These are phyloP conservation scores for Serendipita sp. DNA, from an alignment of 768 basidiomycete species.

Conservation along the genomic window DNA sequence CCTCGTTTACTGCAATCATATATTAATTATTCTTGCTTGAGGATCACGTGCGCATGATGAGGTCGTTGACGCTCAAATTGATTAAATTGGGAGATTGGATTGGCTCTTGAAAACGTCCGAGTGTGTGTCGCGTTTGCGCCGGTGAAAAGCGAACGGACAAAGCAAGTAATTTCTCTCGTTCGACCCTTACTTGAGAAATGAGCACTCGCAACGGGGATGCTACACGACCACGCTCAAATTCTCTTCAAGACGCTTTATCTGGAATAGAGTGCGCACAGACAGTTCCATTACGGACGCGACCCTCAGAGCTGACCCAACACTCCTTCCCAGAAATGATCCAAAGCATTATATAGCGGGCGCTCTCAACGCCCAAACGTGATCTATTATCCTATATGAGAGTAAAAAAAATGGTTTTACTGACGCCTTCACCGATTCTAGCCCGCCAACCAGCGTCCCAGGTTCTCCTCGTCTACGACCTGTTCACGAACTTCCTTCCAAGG, in stretches of 20 bases:
- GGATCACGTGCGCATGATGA: no score
- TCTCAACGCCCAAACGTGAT: neutral
- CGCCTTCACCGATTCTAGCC: neutral
- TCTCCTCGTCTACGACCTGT: neutral
- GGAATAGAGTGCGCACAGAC: neutral
- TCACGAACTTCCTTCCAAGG: slow-evolving; percentile 14
- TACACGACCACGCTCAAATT: neutral
- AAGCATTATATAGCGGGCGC: slow-evolving; percentile 1
- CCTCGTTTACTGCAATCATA: no score
- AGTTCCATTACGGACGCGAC: neutral
- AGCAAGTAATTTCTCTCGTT: neutral
- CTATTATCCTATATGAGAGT: neutral
- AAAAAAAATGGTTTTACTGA: neutral
- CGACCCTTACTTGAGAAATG: slow-evolving; percentile 2
- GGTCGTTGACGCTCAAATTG: no score
- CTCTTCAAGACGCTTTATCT: slow-evolving; percentile 2
- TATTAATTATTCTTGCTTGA: no score
- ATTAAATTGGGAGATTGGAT: no score
- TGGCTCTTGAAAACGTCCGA: no score
- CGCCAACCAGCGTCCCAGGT: neutral
- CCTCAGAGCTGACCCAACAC: neutral
- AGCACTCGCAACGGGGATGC: neutral
- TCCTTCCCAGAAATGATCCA: neutral
- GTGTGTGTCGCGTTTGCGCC: no score
- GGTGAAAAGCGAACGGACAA: no score